Percentiles rank a stretch among this genome's conserved stretches.
phyloP scores from a whole-genome alignment of 805 yeast genomes.

The Lipomyces kockii region DNA sequence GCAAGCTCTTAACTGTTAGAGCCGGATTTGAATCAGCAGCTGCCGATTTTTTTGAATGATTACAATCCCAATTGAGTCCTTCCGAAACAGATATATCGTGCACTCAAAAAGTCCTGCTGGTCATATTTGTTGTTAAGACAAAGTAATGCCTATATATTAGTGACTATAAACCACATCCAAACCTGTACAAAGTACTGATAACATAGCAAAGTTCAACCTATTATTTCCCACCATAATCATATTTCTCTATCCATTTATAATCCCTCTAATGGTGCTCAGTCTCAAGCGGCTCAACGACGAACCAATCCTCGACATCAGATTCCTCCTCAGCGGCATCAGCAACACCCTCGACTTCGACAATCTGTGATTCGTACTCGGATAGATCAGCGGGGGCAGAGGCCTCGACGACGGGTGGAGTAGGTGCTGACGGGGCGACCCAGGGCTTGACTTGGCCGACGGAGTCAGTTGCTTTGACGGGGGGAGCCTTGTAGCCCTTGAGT shows the following conservation, averaged over 20 bases:
- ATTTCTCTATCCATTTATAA: background rate
- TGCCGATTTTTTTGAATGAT: background rate
- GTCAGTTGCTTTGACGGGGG: conserved; percentile 70
- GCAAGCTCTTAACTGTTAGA: no score
- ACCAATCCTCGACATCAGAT: conserved; percentile 48
- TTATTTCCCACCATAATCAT: background rate
- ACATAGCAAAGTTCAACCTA: background rate
- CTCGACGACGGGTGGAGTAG: conserved; percentile 63
- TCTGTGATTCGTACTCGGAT: conserved; percentile 59
- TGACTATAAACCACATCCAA: background rate
- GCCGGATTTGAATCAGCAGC: background rate
- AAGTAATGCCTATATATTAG: background rate
- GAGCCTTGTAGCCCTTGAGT: conserved; percentile 86
- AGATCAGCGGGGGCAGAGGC: conserved; percentile 74
- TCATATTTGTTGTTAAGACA: background rate
- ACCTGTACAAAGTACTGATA: background rate
- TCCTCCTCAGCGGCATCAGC: conserved; percentile 50
- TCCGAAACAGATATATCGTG: background rate
- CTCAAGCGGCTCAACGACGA: conserved; percentile 49
- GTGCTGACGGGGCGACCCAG: conserved; percentile 82
- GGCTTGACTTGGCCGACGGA: conserved; percentile 79
- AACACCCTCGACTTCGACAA: conserved; percentile 73
- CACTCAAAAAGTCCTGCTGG: background rate
- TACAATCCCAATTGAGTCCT: no score
- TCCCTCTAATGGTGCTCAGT: conserved; percentile 45